Evolutionary conservation across 805 yeast species (phyloP), one percentile per base, ranked within the genome.

Genomic region (Saccharomycopsis schoenii): DNA sequence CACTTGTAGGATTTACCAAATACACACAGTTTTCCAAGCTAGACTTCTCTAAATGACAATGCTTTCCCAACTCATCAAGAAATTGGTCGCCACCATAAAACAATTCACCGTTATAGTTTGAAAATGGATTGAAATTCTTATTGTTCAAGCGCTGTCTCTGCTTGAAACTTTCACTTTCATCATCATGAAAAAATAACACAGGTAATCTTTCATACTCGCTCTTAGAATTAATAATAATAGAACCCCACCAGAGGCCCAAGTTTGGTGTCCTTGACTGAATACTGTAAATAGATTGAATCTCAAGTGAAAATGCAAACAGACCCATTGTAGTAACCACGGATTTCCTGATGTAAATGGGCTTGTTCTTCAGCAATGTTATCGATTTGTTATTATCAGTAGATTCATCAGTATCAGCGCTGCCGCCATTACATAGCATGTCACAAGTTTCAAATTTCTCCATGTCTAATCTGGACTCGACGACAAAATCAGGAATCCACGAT

Each of bases 1-100:
- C 82, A 12, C 80, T 76, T 8, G 86, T 82, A 0, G 98, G 97
- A 71, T 92, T 91, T 29, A 93, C 81, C 61, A 93, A 77, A 67
- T 81, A 80, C 47, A 91, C 82, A 0, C 88, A 82, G 2, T 84
- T 83, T 66, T 90, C 97, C 34, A 88, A 72, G 0, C 86, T 78
- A 0, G 96, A 83, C 64, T 78, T 80, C 66, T 86, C 90, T 36
- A 90, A 72, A 61, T 82, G 84, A 39, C 88, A 83, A 64, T 80
- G 77, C 47, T 73, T 71, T 39, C 76, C 74, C 50, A 94, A 72
- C 14, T 77, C 79, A 55, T 77, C 75, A 62, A 89, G 72, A 62
- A 94, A 85, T 66, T 88, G 87, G 52, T 80, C 82, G 1, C 97
- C 99, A 21, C 99, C 99, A 97, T 98, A 94, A 66, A 84, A 88